A percentile compares a stretch with the other conserved stretches of the same genome.
phyloP scores from a whole-genome alignment of 352 stramenopile species.

The Phytophthora hibernalis region DNA sequence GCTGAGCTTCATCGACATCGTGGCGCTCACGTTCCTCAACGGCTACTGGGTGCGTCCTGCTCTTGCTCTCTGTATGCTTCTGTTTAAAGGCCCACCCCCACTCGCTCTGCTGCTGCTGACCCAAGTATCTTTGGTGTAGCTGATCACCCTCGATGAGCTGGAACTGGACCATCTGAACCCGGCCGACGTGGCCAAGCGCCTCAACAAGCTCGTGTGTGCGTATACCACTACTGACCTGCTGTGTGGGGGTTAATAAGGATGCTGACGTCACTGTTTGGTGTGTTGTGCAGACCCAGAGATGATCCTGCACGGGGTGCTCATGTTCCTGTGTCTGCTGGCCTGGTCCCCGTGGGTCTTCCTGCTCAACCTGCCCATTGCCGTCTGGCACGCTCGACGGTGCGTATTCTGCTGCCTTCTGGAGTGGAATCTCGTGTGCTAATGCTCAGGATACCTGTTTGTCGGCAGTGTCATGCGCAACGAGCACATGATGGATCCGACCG shows the following conservation, averaged over 20 bases:
- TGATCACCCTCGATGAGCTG: slow-evolving; percentile 87
- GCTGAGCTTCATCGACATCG: slow-evolving; percentile 85
- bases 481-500: slow-evolving; percentile 84
- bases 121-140: slow-evolving; percentile 39
- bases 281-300: slow-evolving; percentile 75
- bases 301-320: slow-evolving; percentile 76
- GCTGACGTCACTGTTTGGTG: slow-evolving; percentile 6
- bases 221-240: slow-evolving; percentile 5
- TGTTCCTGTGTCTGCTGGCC: slow-evolving; percentile 75
- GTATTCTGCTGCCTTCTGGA: neutral
- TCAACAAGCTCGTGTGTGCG: slow-evolving; percentile 88
- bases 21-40: slow-evolving; percentile 88
- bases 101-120: slow-evolving; percentile 7
- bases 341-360: slow-evolving; percentile 83
- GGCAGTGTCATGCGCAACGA: slow-evolving; percentile 80
- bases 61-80: neutral
- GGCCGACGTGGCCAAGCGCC: slow-evolving; percentile 81
- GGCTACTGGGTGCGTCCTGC: slow-evolving; percentile 78
- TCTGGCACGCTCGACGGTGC: slow-evolving; percentile 80
- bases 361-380: slow-evolving; percentile 79
- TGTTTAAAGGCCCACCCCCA: neutral
- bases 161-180: slow-evolving; percentile 90
- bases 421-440: neutral
- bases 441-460: neutral
- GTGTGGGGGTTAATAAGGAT: neutral